These are phyloP conservation scores for Rhodotorula sphaerocarpa DNA, from an alignment of 768 basidiomycete species.

Conservation along the genomic window DNA sequence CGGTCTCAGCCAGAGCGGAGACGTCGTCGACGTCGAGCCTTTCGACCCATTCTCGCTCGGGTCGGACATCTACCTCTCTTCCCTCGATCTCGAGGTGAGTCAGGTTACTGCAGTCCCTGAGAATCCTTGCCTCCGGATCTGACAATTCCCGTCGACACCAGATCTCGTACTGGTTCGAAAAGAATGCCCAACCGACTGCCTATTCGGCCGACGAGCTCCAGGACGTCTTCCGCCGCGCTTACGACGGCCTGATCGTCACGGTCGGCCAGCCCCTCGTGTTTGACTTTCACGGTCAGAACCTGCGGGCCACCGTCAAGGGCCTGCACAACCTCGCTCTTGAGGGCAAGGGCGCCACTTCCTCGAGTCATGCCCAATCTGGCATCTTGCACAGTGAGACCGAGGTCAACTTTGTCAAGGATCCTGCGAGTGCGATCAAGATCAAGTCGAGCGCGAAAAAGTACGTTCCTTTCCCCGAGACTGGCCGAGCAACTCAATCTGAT, in stretches of 20 bases:
- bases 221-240: constrained; percentile 59
- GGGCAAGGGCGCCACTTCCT: constrained; percentile 46
- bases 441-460: constrained; percentile 87
- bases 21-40: constrained; percentile 62
- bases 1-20: constrained; percentile 67
- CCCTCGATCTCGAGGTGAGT: constrained; percentile 64
- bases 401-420: constrained; percentile 75
- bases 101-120: not conserved
- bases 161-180: constrained; percentile 45
- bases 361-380: constrained; percentile 49
- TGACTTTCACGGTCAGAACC: constrained; percentile 76
- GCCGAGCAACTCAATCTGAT: too few species aligned
- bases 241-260: constrained; percentile 62
- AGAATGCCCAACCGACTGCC: constrained; percentile 49
- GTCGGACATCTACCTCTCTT: constrained; percentile 57
- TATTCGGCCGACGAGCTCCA: constrained; percentile 84
- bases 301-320: constrained; percentile 62
- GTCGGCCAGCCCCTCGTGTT: constrained; percentile 65
- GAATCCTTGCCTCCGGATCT: constrained; percentile 49
- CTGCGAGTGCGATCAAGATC: constrained; percentile 71
- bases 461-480: constrained; percentile 38
- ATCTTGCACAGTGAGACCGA: constrained; percentile 88
- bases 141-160: constrained; percentile 40
- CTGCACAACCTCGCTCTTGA: constrained; percentile 52
- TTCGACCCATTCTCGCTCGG: constrained; percentile 47